These are phyloP conservation scores for Blastomyces emzantsi DNA, from an alignment of 2,329 filamentous ascomycete genomes.

Conservation along the genomic window DNA sequence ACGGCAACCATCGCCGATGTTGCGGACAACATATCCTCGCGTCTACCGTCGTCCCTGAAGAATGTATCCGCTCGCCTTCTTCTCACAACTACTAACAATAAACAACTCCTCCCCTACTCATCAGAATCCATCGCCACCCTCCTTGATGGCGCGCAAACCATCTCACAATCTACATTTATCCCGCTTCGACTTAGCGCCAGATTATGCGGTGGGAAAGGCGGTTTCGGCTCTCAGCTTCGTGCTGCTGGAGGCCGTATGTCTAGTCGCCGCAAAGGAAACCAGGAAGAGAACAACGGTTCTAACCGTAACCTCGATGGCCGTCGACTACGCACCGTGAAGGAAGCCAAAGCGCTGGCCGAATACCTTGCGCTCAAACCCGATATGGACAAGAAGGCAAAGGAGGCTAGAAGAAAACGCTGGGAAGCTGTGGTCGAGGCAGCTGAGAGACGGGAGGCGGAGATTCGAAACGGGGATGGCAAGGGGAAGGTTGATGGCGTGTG, in stretches of 20 bases:
- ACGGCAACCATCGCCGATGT: slow-evolving; percentile 60
- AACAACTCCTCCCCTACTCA: slow-evolving; percentile 52
- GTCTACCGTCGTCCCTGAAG: slow-evolving; percentile 50
- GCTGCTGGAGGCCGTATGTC: slow-evolving; percentile 98
- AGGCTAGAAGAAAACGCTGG: slow-evolving; percentile 71
- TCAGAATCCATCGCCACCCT: slow-evolving; percentile 51
- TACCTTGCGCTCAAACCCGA: slow-evolving; percentile 94
- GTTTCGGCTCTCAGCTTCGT: slow-evolving; percentile 93
- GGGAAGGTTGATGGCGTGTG: slow-evolving; percentile 72
- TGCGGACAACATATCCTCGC: slow-evolving; percentile 49
- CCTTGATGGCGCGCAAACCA: slow-evolving; percentile 37
- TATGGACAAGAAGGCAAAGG: slow-evolving; percentile 91
- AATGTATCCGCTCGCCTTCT: slow-evolving; percentile 51
- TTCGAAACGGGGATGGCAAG: slow-evolving; percentile 59
- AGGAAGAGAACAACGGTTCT: slow-evolving; percentile 76
- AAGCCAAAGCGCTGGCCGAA: slow-evolving; percentile 90
- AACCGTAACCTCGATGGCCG: slow-evolving; percentile 90
- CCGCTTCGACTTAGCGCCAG: slow-evolving; percentile 71
- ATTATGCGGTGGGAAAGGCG: slow-evolving; percentile 88
- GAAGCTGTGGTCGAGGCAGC: slow-evolving; percentile 78
- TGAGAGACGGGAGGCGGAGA: slow-evolving; percentile 73
- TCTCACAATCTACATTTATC: slow-evolving; percentile 57
- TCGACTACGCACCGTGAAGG: slow-evolving; percentile 79
- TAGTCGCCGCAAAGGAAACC: slow-evolving; percentile 77
- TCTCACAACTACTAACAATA: slow-evolving; percentile 74